phyloP scores from a whole-genome alignment of 1,284 basidiomycete species.

The Vanrija pseudolonga region DNA sequence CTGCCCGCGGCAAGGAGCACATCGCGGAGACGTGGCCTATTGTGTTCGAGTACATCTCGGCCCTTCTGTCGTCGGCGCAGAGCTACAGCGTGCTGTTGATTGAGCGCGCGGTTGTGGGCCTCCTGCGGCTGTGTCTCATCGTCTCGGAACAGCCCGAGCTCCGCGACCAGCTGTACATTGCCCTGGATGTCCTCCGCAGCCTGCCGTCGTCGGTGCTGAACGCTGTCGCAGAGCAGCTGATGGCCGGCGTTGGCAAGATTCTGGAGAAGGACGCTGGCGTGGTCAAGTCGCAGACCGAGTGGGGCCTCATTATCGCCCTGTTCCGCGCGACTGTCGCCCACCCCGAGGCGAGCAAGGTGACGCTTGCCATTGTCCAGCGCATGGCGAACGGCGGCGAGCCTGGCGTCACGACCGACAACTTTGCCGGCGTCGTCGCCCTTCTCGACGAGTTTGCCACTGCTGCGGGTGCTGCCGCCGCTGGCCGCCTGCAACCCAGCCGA shows the following conservation, averaged over 20 bases:
- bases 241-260: constrained; percentile 75
- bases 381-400: constrained; percentile 55
- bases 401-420: constrained; percentile 71
- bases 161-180: constrained; percentile 88
- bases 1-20: constrained; percentile 67
- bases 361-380: constrained; percentile 69
- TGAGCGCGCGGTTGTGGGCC: constrained; percentile 90
- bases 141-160: constrained; percentile 70
- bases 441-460: constrained; percentile 81
- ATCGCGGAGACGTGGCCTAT: constrained; percentile 89
- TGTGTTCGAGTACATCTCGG: constrained; percentile 84
- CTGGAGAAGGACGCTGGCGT: constrained; percentile 69
- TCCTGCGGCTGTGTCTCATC: constrained; percentile 73
- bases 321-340: constrained; percentile 80
- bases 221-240: constrained; percentile 84
- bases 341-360: constrained; percentile 79
- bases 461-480: constrained; percentile 62
- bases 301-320: constrained; percentile 89
- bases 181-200: constrained; percentile 81
- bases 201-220: constrained; percentile 73
- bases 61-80: constrained; percentile 69
- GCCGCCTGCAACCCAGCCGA: constrained; percentile 50
- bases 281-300: constrained; percentile 85
- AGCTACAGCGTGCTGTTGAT: constrained; percentile 86
- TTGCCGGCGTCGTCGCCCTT: constrained; percentile 70